phyloP scores from a whole-genome alignment of 495 filamentous ascomycete species.

The Letharia lupina region DNA sequence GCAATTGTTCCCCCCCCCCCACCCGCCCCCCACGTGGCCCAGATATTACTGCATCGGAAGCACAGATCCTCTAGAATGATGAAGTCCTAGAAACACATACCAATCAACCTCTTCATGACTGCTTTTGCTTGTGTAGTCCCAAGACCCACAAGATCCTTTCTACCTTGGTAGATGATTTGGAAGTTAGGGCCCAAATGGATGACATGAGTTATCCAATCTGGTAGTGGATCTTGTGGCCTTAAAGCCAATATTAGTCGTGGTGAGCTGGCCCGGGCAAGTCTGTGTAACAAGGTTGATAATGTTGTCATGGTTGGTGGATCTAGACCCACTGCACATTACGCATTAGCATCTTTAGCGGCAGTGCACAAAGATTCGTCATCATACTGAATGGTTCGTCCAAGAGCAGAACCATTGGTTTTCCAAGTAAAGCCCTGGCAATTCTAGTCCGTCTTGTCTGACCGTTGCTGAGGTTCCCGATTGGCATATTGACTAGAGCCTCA shows the following conservation, averaged over 20 bases:
- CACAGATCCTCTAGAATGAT: background rate
- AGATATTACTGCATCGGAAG: background rate
- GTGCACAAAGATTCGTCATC: constrained; percentile 16
- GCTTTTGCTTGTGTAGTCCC: background rate
- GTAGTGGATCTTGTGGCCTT: constrained; percentile 75
- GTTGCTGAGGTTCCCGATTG: constrained; percentile 82
- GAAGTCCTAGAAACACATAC: background rate
- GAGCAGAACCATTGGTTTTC: constrained; percentile 68
- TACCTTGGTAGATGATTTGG: constrained; percentile 48
- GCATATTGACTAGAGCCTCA: constrained; percentile 57
- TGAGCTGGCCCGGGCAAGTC: constrained; percentile 51
- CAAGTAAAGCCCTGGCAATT: constrained; percentile 78
- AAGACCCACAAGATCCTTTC: constrained; percentile 43
- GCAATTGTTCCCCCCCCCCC: background rate
- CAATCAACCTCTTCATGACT: background rate
- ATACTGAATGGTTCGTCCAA: constrained; percentile 89
- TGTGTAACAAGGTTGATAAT: constrained; percentile 59
- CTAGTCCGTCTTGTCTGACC: constrained; percentile 80
- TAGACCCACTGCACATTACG: constrained; percentile 56
- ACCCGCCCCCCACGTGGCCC: background rate
- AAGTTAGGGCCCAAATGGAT: constrained; percentile 56
- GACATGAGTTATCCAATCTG: constrained; percentile 82
- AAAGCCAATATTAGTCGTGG: constrained; percentile 70
- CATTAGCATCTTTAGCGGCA: constrained; percentile 2
- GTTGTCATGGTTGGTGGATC: constrained; percentile 68